Evolutionary conservation across 768 basidiomycete genomes (phyloP).

Genomic region (Mycena rosella): DNA sequence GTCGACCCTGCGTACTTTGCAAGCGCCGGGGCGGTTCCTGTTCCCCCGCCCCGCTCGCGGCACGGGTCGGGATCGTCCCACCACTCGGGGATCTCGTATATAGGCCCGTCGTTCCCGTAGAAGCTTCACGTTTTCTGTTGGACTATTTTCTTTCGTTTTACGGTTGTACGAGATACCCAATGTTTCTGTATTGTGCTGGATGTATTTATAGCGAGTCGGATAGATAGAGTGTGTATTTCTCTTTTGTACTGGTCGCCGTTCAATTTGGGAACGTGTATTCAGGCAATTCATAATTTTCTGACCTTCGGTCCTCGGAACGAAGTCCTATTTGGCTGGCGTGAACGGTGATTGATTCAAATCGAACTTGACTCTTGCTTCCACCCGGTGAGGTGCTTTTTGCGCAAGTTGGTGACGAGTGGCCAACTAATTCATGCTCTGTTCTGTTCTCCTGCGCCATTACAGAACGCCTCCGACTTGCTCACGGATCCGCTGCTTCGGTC

Average conservation of each 20-base stretch:
- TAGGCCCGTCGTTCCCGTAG: conserved; percentile 1
- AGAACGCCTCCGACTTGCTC: neutral
- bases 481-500: neutral
- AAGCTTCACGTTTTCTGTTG: too few relatives aligned
- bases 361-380: neutral
- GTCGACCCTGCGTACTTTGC: conserved; percentile 35
- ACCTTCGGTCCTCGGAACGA: too few relatives aligned
- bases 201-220: conserved; percentile 27
- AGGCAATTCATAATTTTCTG: too few relatives aligned
- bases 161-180: neutral
- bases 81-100: conserved; percentile 29
- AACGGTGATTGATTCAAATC: neutral
- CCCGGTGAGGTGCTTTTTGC: neutral
- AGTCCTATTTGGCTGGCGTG: neutral
- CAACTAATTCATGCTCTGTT: conserved; percentile 21
- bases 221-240: neutral
- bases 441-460: neutral
- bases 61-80: conserved; percentile 12
- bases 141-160: neutral
- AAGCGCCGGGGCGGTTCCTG: conserved; percentile 8
- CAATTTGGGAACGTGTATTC: neutral
- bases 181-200: neutral
- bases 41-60: conserved; percentile 23
- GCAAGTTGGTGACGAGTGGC: neutral
- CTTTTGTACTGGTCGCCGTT: neutral